Base-by-base conservation (phyloP, 2,329 filamentous ascomycete genomes). In the Fusarium circinatum region DNA sequence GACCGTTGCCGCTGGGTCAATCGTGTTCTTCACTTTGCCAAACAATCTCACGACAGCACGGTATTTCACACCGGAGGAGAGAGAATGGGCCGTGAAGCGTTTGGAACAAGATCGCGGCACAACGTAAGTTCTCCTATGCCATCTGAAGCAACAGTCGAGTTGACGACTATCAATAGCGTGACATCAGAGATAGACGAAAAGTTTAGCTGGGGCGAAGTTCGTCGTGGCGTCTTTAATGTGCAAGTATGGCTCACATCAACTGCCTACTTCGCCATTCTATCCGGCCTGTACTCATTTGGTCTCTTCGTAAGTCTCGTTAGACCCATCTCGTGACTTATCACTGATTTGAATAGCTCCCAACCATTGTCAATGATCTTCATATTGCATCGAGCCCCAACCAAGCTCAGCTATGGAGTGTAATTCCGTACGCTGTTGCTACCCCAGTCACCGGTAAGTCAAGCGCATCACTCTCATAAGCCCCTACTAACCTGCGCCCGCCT, bases 211-310 rank as follows among this genome's bases (percentile, higher is more conserved):
- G 17, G 41, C 6, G 60, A 62, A 48, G 41, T 62, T 8, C 39
- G 52, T 6, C 60, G 60, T 3, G 60, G 60, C 18, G 24, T 62
- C 34, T 58, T 62, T 2, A 47, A 62, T 39, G 22, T 47, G 8
- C 60, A 62, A 47, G 51, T 62, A 6, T 62, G 60, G 60, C 52
- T 62, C n/a, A 58, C 60, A 7, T 58, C 60, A 20, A 62, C 60
- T 7, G 60, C 60, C 1, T 62, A 62, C 34, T 62, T 62, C 26
- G 32, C 60, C 8, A 62, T 62, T n/a, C n/a, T 62, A 4, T 34
- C 60, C 5, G 60, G 60, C 6, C 60, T 62, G n/a, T 62, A 62
- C 26, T 62, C 60, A 5, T 62, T 62, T 15, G 55, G 55, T 7
- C 55, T 58, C 20, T 58, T 58, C 20, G 55, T 58, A 58, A 8